These are phyloP conservation scores for Globisporangium splendens DNA, from an alignment of 352 stramenopile genomes.

Conservation along the genomic window DNA sequence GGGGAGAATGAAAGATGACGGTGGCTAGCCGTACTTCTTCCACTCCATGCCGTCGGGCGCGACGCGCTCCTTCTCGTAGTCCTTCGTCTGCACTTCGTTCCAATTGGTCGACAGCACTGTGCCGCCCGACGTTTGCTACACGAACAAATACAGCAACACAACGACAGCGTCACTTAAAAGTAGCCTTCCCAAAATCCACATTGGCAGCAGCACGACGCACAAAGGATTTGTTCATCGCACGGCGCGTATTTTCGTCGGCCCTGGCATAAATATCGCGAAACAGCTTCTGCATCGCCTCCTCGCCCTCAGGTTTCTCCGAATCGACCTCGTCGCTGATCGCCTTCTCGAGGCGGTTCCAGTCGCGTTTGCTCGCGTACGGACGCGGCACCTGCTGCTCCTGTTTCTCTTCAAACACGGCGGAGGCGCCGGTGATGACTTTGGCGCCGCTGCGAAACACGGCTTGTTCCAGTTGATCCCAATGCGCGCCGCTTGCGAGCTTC, in stretches of 20 bases:
- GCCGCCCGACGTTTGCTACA: slow-evolving; percentile 89
- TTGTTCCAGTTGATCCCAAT: slow-evolving; percentile 79
- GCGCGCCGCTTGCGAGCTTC: slow-evolving; percentile 50
- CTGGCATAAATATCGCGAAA: slow-evolving; percentile 93
- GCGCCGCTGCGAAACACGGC: slow-evolving; percentile 35
- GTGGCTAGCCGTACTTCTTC: slow-evolving; percentile 78
- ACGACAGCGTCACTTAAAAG: not conserved
- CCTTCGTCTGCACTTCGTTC: slow-evolving; percentile 86
- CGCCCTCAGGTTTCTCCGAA: slow-evolving; percentile 86
- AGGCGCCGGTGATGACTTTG: slow-evolving; percentile 47
- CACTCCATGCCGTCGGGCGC: slow-evolving; percentile 89
- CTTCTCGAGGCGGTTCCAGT: slow-evolving; percentile 89
- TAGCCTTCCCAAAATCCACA: not conserved
- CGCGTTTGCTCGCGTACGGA: slow-evolving; percentile 77
- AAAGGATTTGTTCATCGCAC: slow-evolving; percentile 93
- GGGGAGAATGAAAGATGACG: not conserved
- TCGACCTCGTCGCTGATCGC: slow-evolving; percentile 77
- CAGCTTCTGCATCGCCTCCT: slow-evolving; percentile 90
- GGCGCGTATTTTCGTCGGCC: slow-evolving; percentile 86
- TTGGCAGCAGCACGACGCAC: slow-evolving; percentile 30
- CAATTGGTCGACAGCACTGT: slow-evolving; percentile 92
- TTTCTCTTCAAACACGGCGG: slow-evolving; percentile 63
- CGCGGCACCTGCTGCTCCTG: slow-evolving; percentile 33
- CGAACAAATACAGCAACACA: not conserved
- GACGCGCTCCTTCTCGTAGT: slow-evolving; percentile 88